Base-by-base conservation (phyloP, 1,139 yeast species). In the Lodderomyces parapsilosis region DNA sequence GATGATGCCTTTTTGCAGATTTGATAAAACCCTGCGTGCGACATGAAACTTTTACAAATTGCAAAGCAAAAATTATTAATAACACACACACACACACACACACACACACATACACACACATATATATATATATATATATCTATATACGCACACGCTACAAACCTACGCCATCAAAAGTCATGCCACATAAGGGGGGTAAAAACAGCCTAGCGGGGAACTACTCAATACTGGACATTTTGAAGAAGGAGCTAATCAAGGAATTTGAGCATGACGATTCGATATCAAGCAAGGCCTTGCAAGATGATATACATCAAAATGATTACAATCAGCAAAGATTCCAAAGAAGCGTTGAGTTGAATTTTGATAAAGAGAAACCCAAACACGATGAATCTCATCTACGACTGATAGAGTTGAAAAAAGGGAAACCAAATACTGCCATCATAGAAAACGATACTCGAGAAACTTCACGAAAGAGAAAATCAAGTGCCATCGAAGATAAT, bases 311-410 rank as follows among this genome's bases (percentile, higher is more conserved):
- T 15, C 46, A 42, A 25, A 58, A 55, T 48, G 60, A 55, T 15
- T 59, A 59, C 38, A 51, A 59, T 36, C 46, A 43, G 24, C 57
- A 58, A 42, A 52, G 60, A 36, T 62, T 55, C 48, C 52, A 59
- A 23, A 52, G 68, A 31, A 51, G 48, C 17, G 53, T 58, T 2
- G 64, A 62, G 43, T 42, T 65, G 28, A 58, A 60, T 39, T 47
- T 59, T 23, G 59, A 54, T 33, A 48, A 45, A 13, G 46, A 52
- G 23, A 56, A 56, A 46, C 53, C 66, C 0, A 71, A 72, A 43
- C 63, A 61, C 41, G 68, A 71, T 48, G 54, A 62, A 6, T 71
- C 73, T 76, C 59, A 60, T 25, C 64, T 62, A 41, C 50, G 71
- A 36, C 60, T 55, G 25, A 48, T 65, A 14, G 71, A 63, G 43